A percentile compares a stretch with the other conserved stretches of the same genome.
Conservation (phyloP, 176 grass and related monocot species). For the Aegilops sharonensis region DNA sequence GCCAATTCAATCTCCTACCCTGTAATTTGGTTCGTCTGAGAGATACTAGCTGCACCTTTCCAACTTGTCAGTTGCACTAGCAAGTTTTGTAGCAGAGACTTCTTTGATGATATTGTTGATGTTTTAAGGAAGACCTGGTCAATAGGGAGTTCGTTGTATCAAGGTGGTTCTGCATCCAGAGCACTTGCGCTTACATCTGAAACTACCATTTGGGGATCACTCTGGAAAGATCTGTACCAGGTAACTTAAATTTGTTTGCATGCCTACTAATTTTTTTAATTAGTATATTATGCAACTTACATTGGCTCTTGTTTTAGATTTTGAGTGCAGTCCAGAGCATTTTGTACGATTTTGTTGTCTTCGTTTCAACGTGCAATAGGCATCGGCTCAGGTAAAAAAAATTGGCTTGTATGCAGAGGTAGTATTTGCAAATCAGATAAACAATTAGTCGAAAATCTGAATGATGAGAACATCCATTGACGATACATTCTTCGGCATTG, state of each 20-base stretch:
- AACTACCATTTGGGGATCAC: slow-evolving; percentile 52
- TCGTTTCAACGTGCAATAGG: slow-evolving; percentile 67
- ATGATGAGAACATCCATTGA: too few relatives aligned
- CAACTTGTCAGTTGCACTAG: slow-evolving; percentile 41
- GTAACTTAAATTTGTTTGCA: slow-evolving; percentile 34
- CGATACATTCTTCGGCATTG: too few relatives aligned
- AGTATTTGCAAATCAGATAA: too few relatives aligned
- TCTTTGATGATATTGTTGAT: slow-evolving; percentile 52
- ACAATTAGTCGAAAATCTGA: too few relatives aligned
- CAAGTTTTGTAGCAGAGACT: slow-evolving; percentile 50
- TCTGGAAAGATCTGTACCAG: slow-evolving; percentile 93
- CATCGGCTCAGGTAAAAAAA: too few relatives aligned
- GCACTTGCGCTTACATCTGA: slow-evolving; percentile 49
- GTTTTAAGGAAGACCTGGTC: slow-evolving; percentile 58
- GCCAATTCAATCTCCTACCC: slow-evolving; percentile 72
- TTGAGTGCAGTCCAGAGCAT: slow-evolving; percentile 85
- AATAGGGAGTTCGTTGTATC: slow-evolving; percentile 56
- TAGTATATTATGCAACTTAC: slow-evolving; percentile 17
- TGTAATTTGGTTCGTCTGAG: slow-evolving; percentile 59
- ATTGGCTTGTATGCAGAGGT: too few relatives aligned
- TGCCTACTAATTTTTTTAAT: not conserved
- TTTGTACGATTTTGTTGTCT: slow-evolving; percentile 87
- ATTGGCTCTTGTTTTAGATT: slow-evolving; percentile 51
- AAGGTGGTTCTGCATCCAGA: slow-evolving; percentile 57
- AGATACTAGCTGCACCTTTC: slow-evolving; percentile 67